Base-by-base conservation (phyloP, 2,329 filamentous ascomycete species). In the Pseudogymnoascus sp. region DNA sequence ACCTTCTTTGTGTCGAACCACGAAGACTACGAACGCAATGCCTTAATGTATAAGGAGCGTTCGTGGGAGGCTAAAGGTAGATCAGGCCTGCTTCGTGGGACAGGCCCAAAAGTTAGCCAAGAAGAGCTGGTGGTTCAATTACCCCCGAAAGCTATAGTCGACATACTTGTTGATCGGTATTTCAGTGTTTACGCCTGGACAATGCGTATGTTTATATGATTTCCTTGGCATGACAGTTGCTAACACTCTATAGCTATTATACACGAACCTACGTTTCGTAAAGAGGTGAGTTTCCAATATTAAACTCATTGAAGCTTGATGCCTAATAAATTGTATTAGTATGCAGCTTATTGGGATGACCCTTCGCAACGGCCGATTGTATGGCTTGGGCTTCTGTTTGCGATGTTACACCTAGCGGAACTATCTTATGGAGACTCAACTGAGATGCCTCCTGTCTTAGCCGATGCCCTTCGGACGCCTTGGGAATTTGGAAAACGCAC, bases 311-410 rank as follows among this genome's bases (percentile, higher is more conserved):
- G 1, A 4, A 11, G 31, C 36, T 29, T 13, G 37, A n/a, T 15
- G 5, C n/a, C 17, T 17, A 37, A 61, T 15, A 58, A 8, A 8
- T 62, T 50, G 10, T 11, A 24, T 37, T 17, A 64, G 64, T 65
- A 64, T 58, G 13, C 26, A 37, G 17, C 60, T 4, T 61, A 64
- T 37, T 65, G 64, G 64, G 54, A 59, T 5, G 58, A 64, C 44
- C 62, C 60, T 31, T 47, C 54, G 8, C 58, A 59, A 33, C 62
- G 58, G 41, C 60, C 44, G 17, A 54, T 61, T 17, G 41, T 64
- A 33, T 65, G 64, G 64, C 62, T 65, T 47, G 64, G 60, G 6
- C 36, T 65, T 13, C 21, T 65, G 1, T 64, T 61, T 47, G 60
- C 60, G 2, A 64, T 65, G 17, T 40, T 64, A 10, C 44, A 64